These are phyloP conservation scores for Taphrina wiesneri DNA, from an alignment of 1,139 yeast genomes.

Conservation along the genomic window DNA sequence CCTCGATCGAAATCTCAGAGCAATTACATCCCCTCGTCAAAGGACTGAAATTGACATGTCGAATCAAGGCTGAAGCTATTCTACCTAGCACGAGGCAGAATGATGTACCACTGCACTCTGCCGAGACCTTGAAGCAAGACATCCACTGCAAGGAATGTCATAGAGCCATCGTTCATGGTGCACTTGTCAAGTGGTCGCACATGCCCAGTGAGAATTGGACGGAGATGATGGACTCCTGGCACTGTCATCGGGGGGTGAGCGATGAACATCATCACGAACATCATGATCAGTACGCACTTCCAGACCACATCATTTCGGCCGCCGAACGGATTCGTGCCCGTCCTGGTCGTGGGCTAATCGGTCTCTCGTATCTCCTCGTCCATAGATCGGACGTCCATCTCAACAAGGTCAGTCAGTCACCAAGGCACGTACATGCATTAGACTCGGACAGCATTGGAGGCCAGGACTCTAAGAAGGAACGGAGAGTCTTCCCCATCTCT, in stretches of 20 bases:
- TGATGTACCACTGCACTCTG: conserved; percentile 7
- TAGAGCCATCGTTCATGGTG: background rate
- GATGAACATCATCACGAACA: conserved; percentile 45
- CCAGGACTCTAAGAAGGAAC: conserved; percentile 8
- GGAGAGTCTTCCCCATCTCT: background rate
- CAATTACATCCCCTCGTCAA: background rate
- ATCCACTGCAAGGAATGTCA: conserved; percentile 1
- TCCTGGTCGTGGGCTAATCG: conserved; percentile 9
- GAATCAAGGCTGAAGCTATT: conserved; percentile 6
- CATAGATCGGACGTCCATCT: background rate
- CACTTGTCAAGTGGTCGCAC: conserved; percentile 48
- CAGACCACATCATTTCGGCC: conserved; percentile 18
- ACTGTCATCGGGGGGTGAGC: conserved; percentile 78
- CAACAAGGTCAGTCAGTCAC: background rate
- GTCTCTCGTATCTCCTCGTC: conserved; percentile 10
- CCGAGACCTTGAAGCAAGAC: background rate
- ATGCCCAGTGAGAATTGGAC: conserved; percentile 94
- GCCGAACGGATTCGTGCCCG: conserved; percentile 15
- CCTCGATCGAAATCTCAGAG: conserved; percentile 1
- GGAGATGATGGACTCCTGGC: conserved; percentile 97
- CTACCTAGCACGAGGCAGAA: background rate
- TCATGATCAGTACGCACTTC: conserved; percentile 27
- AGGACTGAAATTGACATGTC: background rate
- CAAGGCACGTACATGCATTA: background rate
- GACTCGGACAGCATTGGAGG: background rate